Evolutionary conservation across 73 alveolate species (phyloP), one percentile per base, ranked within the genome.

Genomic region (Paramecium pentaurelia): DNA sequence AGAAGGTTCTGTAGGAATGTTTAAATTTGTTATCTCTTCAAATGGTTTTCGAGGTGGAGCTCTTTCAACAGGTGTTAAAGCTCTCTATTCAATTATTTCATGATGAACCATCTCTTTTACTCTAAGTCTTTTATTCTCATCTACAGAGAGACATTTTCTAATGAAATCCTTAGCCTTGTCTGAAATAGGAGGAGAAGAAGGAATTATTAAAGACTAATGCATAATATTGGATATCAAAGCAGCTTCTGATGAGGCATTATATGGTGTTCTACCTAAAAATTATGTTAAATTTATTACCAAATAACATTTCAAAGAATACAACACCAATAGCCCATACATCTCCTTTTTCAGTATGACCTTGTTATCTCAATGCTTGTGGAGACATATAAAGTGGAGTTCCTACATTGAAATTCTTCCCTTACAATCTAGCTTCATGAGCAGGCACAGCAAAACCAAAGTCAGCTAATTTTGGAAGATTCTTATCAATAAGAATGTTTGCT

Each of bases 311-410:
- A 92, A 60, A 92, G 20, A 73, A 71, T 16, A 92, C 64, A 5
- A 92, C 51, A 7, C 95, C 95, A 20, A 92, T 60, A 30, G 92
- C 94, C 95, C 95, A 92, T 16, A 92, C 93, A 64, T 92, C 95
- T 28, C 94, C 86, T 42, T 80, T 85, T 44, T 86, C 86, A 14
- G 94, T 90, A 16, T 85, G 89, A n/a, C 86, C 90, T 32, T 92
- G 58, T 51, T 87, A 22, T 45, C 84, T 71, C 60, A 92, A 71
- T 38, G 89, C 94, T 70, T 89, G 38, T 0, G 94, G 94, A n/a
- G 89, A 71, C 94, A 89, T 89, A 80, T 89, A 89, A 71, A 89
- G 71, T 18, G 94, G 94, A 42, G 94, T 89, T 25, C 94, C 94
- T 45, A 89, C 94, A 45, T 89, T 89, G 60, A 71, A 89, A 36